Evolutionary conservation across 1,284 basidiomycete genomes (phyloP).

Genomic region (Phylloboletellus chloephorus): DNA sequence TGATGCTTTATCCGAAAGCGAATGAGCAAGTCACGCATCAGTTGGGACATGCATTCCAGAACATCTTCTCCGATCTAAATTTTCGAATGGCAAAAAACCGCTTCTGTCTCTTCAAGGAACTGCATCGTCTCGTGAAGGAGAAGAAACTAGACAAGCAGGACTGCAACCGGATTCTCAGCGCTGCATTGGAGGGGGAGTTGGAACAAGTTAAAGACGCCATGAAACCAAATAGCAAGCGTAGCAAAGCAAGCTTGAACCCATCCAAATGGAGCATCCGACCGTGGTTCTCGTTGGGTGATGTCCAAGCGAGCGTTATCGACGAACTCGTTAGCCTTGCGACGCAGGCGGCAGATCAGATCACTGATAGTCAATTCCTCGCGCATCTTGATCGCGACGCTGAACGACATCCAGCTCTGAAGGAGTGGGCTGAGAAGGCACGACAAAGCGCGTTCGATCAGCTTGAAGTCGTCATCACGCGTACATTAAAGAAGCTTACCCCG

Average conservation of each 20-base stretch:
- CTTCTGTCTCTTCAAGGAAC: slow-evolving; percentile 17
- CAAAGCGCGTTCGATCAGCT: slow-evolving; percentile 16
- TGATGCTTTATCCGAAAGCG: slow-evolving; percentile 19
- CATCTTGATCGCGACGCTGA: too few species aligned
- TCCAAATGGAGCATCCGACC: too few species aligned
- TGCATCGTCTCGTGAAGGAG: slow-evolving; percentile 7
- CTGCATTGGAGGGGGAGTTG: slow-evolving; percentile 8
- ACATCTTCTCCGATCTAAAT: slow-evolving; percentile 1
- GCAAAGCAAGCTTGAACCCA: not conserved
- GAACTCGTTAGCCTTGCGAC: not conserved
- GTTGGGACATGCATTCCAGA: not conserved
- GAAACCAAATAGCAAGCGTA: not conserved
- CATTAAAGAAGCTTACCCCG: slow-evolving; percentile 9
- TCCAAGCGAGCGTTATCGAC: not conserved
- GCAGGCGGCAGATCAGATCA: not conserved
- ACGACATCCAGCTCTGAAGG: slow-evolving; percentile 13
- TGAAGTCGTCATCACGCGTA: slow-evolving; percentile 2
- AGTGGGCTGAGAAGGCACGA: slow-evolving; percentile 6
- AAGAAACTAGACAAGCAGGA: slow-evolving; percentile 9
- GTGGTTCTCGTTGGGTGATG: not conserved
- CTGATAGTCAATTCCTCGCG: slow-evolving; percentile 23
- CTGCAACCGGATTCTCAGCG: slow-evolving; percentile 11
- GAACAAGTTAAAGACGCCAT: slow-evolving; percentile 4
- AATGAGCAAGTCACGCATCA: slow-evolving; percentile 7
- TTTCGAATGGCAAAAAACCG: slow-evolving; percentile 24